These are phyloP conservation scores for Fonsecaea pugnacius DNA, from an alignment of 2,329 filamentous ascomycete species.

Conservation along the genomic window DNA sequence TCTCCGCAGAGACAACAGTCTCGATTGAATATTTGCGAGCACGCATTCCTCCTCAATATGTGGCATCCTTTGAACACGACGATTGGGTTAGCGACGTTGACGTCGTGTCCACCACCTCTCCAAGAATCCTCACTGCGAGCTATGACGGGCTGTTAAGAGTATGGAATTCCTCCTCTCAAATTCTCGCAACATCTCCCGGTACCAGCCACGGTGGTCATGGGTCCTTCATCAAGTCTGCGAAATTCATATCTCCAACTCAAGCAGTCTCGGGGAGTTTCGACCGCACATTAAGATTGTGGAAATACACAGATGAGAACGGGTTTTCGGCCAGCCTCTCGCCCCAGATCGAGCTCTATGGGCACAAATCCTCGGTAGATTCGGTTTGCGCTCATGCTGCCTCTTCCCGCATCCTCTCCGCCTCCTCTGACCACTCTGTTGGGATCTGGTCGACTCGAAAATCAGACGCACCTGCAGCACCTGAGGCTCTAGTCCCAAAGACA, in stretches of 20 bases:
- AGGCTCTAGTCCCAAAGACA: conserved; percentile 68
- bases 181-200: conserved; percentile 75
- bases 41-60: conserved; percentile 83
- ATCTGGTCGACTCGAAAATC: conserved; percentile 84
- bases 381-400: conserved; percentile 67
- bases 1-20: conserved; percentile 85
- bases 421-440: conserved; percentile 80
- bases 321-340: conserved; percentile 69
- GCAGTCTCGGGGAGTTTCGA: conserved; percentile 84
- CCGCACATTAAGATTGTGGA: conserved; percentile 85
- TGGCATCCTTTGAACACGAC: conserved; percentile 93
- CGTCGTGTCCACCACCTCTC: conserved; percentile 67
- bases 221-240: conserved; percentile 77
- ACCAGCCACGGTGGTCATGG: conserved; percentile 72
- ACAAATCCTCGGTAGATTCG: conserved; percentile 73
- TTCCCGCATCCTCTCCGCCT: conserved; percentile 81
- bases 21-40: conserved; percentile 92
- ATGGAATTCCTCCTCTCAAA: conserved; percentile 86
- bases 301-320: conserved; percentile 70
- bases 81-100: conserved; percentile 94
- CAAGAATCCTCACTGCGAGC: conserved; percentile 84
- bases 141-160: conserved; percentile 88
- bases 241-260: conserved; percentile 77
- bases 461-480: conserved; percentile 72
- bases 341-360: conserved; percentile 80